Base-by-base conservation (phyloP, 495 filamentous ascomycete species). In the Penicillium salamii region DNA sequence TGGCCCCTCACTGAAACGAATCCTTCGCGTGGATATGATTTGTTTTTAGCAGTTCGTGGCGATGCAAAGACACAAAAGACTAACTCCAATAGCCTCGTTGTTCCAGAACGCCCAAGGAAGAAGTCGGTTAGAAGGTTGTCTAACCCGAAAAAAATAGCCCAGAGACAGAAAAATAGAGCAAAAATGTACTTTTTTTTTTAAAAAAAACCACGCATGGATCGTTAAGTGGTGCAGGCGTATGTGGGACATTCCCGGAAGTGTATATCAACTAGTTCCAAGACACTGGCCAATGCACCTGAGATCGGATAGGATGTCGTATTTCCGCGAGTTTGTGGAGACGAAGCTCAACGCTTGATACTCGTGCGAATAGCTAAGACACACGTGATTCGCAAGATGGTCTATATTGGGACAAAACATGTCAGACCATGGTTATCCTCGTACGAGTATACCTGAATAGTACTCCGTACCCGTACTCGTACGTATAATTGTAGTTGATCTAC, bases 141-240 rank as follows among this genome's bases (percentile, higher is more conserved):
- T 28, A 28, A 28, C 24, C 28, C 15, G 15, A 28, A 44, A 44
- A 28, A 19, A 13, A 17, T 32, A 33, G 42, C 24, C 18, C 31
- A 44, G 42, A 26, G 15, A 26, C 5, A 37, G 53, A 62, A 57
- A 42, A 37, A 40, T 31, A 43, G n/a, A n/a, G n/a, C n/a, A n/a
- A n/a, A n/a, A n/a, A n/a, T n/a, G n/a, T n/a, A 26, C 23, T 26
- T 26, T 26, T 26, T 8, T n/a, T n/a, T n/a, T n/a, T n/a, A n/a
- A n/a, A n/a, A n/a, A n/a, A 44, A 52, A 45, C 23, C 31, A 33
- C 57, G 60, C 60, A 57, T 45, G 57, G 60, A 57, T 63, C 59
- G 28, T 47, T 56, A 24, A 13, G 43, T 18, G 33, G 6, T 20
- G 49, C 28, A 37, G 26, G 45, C 21, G 24, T 12, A 32, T 7